Percentiles rank a stretch among this genome's conserved stretches.
phyloP scores from a whole-genome alignment of 345 rosid species.

The Isatis tinctoria region DNA sequence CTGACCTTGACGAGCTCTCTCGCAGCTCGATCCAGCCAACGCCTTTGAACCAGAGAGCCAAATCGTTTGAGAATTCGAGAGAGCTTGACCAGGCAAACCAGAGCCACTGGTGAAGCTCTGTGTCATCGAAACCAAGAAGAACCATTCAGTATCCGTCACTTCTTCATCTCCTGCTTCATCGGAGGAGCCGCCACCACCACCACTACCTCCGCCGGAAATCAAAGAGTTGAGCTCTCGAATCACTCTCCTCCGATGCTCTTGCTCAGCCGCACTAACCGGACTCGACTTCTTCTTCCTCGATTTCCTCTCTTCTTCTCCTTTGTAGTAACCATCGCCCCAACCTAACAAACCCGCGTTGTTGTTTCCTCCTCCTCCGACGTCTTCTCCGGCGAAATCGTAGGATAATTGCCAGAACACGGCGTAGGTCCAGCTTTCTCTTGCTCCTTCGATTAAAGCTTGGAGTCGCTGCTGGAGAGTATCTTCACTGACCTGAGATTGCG shows the following conservation, averaged over 20 bases:
- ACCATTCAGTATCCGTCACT: slow-evolving; percentile 95
- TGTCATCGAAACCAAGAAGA: slow-evolving; percentile 88
- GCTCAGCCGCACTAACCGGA: slow-evolving; percentile 42
- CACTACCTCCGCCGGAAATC: slow-evolving; percentile 58
- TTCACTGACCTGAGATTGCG: slow-evolving; percentile 38
- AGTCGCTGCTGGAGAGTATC: slow-evolving; percentile 91
- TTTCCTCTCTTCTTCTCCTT: slow-evolving; percentile 77
- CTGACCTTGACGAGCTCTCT: slow-evolving; percentile 69
- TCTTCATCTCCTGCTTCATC: slow-evolving; percentile 77
- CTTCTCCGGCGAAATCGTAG: slow-evolving; percentile 44
- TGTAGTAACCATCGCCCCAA: slow-evolving; percentile 97
- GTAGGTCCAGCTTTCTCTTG: slow-evolving; percentile 77
- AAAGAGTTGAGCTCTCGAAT: slow-evolving; percentile 77
- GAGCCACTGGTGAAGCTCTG: slow-evolving; percentile 62
- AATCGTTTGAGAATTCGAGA: slow-evolving; percentile 44
- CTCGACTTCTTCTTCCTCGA: slow-evolving; percentile 30
- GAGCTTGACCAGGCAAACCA: slow-evolving; percentile 80
- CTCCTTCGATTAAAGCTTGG: slow-evolving; percentile 69
- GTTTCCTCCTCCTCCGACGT: slow-evolving; percentile 30
- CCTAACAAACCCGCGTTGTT: slow-evolving; percentile 42
- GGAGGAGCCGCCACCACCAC: neutral
- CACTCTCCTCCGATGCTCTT: slow-evolving; percentile 76
- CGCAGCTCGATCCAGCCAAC: slow-evolving; percentile 57
- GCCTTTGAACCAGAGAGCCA: slow-evolving; percentile 73
- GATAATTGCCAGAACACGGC: slow-evolving; percentile 96